phyloP scores from a whole-genome alignment of 23 red algal genomes.

The Chondrus crispus region DNA sequence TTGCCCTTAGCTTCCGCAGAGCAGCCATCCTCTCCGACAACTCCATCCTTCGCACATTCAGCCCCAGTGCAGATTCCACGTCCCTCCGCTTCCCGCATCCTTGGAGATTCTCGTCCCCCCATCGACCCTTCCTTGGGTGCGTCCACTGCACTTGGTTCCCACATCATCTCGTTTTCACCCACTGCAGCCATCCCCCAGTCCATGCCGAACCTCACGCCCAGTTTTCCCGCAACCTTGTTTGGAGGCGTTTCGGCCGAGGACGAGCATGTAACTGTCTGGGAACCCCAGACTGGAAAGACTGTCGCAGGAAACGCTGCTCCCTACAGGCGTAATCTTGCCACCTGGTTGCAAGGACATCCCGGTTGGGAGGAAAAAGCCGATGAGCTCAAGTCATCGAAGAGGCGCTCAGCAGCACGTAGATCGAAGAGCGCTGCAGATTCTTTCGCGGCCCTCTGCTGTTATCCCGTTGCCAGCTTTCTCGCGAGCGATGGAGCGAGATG shows the following conservation, averaged over 20 bases:
- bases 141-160: background rate
- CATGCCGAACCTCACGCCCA: constrained; percentile 45
- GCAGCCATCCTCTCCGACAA: background rate
- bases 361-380: constrained; percentile 95
- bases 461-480: constrained; percentile 39
- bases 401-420: constrained; percentile 75
- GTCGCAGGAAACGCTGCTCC: constrained; percentile 98
- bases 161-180: background rate
- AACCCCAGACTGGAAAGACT: constrained; percentile 91
- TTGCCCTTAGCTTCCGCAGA: background rate
- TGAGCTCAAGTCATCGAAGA: constrained; percentile 95
- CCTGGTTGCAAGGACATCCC: constrained; percentile 83
- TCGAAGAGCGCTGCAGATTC: constrained; percentile 53
- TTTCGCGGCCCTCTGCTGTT: constrained; percentile 81
- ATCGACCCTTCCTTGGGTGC: background rate
- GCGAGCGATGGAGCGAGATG: constrained; percentile 29
- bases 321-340: constrained; percentile 86
- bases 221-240: constrained; percentile 57
- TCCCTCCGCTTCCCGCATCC: background rate
- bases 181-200: constrained; percentile 14
- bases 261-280: constrained; percentile 99
- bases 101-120: background rate
- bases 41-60: background rate
- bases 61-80: background rate
- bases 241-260: constrained; percentile 68